Evolutionary conservation across 768 basidiomycete genomes (phyloP), one percentile per base, ranked within the genome.

Genomic region (Trametes villosa): DNA sequence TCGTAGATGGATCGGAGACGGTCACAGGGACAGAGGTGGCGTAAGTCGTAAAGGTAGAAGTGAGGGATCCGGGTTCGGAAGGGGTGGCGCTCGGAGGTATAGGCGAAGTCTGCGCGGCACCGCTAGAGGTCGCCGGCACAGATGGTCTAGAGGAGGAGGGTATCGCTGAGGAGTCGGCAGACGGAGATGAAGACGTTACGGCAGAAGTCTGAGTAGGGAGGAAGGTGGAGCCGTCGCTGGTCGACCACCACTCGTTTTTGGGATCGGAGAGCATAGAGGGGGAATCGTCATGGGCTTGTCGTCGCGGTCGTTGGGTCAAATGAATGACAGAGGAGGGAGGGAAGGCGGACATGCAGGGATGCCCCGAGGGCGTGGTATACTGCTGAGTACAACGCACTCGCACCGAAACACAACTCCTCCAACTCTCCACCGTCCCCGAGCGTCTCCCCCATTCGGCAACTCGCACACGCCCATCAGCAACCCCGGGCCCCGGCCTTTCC

Each of bases 1-100:
- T 80, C 40, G 78, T 77, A 44, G 70, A 70, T 29, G 76, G 68
- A 68, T 78, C 70, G 31, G 77, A 75, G 57, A 80, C 68, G 48
- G 77, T 75, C 51, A 77, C 65, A 38, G 78, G 76, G 42, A 59
- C 59, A 34, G 64, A 63, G 18, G 63, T 63, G 42, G 67, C 63
- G 62, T 76, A 72, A 34, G 67, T 71, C 4, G 60, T 63, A 40
- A 60, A 52, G 55, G 53, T 59, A 40, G 56, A 65, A n/a, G 40
- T 30, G 36, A 57, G 47, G 36, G 40, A 48, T 40, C 41, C 44
- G 24, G 48, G 40, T 47, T 24, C 46, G 29, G 56, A 50, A 33
- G 55, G 12, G 51, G 62, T 59, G 31, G 51, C 57, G 57, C 54
- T 49, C 5, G 53, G 9, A 24, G 54, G 59, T 57, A 57, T 53